Base-by-base conservation (phyloP, 2,329 filamentous ascomycete genomes). In the Xylaria sp. region DNA sequence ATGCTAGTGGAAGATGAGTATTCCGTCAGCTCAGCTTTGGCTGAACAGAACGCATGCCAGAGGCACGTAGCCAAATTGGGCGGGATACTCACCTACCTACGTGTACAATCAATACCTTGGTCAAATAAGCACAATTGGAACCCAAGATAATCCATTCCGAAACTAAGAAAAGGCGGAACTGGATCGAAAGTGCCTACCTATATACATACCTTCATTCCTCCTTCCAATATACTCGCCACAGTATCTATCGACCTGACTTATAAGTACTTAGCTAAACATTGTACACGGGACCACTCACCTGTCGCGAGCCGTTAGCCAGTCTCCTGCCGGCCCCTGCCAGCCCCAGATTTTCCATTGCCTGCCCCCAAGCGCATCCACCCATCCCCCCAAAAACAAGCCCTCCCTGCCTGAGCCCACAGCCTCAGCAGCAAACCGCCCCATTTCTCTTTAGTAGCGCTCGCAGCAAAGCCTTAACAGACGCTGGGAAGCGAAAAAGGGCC, bases 361-460 rank as follows among this genome's bases (percentile, higher is more conserved):
- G 60, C 63, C 60, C 63, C 65, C 64, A 62, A 65, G 40, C 48
- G 47, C 35, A 51, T 18, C 53, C 32, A 35, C 32, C 32, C 32
- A 35, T 35, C 32, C 44, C 42, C 54, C 44, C 54, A 27, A 40
- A 54, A 53, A 51, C 35, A 58, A 60, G 58, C 60, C 59, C 64
- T 69, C 57, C 67, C 66, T 64, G 69, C 57, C 66, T 58, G 48
- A 64, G 40, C 29, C 57, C 48, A 53, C 61, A 67, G 69, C 61
- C 67, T 69, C 67, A 67, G n/a, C 21, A 58, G 42, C 65, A 61
- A 65, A 64, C 37, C 53, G 55, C 61, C 66, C 70, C 70, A 71
- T 72, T 69, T 69, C 70, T 69, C 44, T 65, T 72, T 55, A 47
- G 69, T 69, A 69, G 69, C 69, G 70, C 69, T 71, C 71, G 70